phyloP scores from a whole-genome alignment of 2,329 filamentous ascomycete genomes.

The Colletotrichum agaves region DNA sequence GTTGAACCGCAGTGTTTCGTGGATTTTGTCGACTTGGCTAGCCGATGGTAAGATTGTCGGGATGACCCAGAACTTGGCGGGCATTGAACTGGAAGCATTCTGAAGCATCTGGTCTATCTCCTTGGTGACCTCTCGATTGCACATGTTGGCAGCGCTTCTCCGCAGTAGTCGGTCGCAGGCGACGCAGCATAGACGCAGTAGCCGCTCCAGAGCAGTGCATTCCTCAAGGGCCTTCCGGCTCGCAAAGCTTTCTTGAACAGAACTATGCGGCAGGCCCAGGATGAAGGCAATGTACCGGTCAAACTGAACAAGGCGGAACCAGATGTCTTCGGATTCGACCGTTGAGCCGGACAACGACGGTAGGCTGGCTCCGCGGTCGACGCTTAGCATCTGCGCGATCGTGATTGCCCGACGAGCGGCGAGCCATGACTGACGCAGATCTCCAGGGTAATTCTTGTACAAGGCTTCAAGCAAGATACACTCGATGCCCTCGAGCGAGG shows the following conservation, averaged over 20 bases:
- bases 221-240: conserved; percentile 28
- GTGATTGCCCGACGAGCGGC: conserved; percentile 55
- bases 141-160: conserved; percentile 46
- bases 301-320: conserved; percentile 50
- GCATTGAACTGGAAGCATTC: conserved; percentile 45
- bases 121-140: conserved; percentile 41
- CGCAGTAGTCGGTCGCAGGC: conserved; percentile 49
- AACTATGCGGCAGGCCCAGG: conserved; percentile 51
- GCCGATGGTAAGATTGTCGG: conserved; percentile 39
- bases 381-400: conserved; percentile 55
- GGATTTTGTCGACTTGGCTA: conserved; percentile 32
- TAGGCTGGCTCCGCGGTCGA: conserved; percentile 40
- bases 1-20: conserved; percentile 41
- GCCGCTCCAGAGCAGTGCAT: conserved; percentile 46
- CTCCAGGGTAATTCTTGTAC: conserved; percentile 58
- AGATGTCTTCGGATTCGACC: conserved; percentile 41
- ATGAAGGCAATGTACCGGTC: conserved; percentile 53
- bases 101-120: conserved; percentile 49
- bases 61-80: conserved; percentile 49
- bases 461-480: conserved; percentile 61
- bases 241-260: conserved; percentile 32
- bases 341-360: not conserved
- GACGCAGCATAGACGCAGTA: conserved; percentile 43
- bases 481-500: conserved; percentile 59
- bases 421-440: conserved; percentile 58